A percentile compares a stretch with the other conserved stretches of the same genome.
Conservation (phyloP, 1,284 basidiomycete genomes). For the Athelia sp. region DNA sequence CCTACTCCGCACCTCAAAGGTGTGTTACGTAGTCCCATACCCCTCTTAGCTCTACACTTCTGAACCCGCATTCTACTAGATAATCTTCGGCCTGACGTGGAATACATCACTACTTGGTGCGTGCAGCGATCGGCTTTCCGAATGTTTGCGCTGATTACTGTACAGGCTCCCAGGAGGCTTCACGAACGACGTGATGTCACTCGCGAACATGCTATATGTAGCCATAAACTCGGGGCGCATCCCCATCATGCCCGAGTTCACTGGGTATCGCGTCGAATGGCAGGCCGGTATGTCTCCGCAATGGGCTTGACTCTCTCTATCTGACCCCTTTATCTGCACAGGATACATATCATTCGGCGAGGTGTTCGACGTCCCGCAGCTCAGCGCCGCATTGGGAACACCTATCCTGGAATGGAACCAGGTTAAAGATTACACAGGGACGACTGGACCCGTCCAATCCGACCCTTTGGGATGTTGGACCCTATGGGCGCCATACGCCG, state of each 20-base stretch:
- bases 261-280: too few species aligned
- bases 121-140: too few species aligned
- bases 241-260: conserved; percentile 43
- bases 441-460: conserved; percentile 22
- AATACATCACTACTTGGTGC: too few species aligned
- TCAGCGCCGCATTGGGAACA: conserved; percentile 33
- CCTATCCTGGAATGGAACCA: conserved; percentile 54
- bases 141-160: too few species aligned
- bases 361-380: conserved; percentile 45
- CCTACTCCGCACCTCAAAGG: too few species aligned
- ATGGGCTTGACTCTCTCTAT: conserved; percentile 32
- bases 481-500: conserved; percentile 39
- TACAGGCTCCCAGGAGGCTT: too few species aligned
- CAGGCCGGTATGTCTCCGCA: too few species aligned
- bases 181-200: too few species aligned
- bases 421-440: conserved; percentile 27
- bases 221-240: conserved; percentile 58
- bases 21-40: too few species aligned
- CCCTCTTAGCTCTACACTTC: too few species aligned
- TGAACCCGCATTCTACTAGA: too few species aligned
- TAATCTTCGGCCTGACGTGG: too few species aligned
- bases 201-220: conserved; percentile 58
- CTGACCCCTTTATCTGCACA: conserved; percentile 60
- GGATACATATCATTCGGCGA: conserved; percentile 41
- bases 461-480: conserved; percentile 74